These are phyloP conservation scores for Scheffersomyces illinoinensis DNA, from an alignment of 1,139 yeast species.

Conservation along the genomic window DNA sequence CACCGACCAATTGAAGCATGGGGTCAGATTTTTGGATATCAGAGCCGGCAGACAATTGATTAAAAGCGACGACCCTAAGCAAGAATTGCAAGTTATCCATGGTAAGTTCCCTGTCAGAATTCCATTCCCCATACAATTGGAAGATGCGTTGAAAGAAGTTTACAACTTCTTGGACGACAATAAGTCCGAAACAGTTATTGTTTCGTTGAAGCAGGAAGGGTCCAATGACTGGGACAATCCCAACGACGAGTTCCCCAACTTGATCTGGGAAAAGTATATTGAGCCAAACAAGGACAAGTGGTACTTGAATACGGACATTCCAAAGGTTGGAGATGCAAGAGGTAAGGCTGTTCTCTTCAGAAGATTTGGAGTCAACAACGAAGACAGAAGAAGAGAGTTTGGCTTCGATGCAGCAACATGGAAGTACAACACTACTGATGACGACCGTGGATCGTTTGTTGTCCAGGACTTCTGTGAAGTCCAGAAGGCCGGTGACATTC, in stretches of 20 bases:
- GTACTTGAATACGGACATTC: conserved; percentile 60
- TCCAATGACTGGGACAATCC: conserved; percentile 62
- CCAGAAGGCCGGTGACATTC: conserved; percentile 50
- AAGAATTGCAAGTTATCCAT: conserved; percentile 68
- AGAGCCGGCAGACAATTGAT: conserved; percentile 63
- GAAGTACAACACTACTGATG: conserved; percentile 66
- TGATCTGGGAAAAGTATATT: conserved; percentile 63
- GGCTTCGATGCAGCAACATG: conserved; percentile 74
- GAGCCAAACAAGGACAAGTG: conserved; percentile 54
- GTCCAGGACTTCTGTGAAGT: conserved; percentile 81
- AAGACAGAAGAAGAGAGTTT: conserved; percentile 42
- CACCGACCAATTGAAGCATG: conserved; percentile 64
- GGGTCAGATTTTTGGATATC: conserved; percentile 73
- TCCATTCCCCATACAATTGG: conserved; percentile 56
- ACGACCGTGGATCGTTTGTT: conserved; percentile 60
- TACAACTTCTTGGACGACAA: conserved; percentile 56
- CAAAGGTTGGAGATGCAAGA: conserved; percentile 60
- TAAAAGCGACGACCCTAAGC: conserved; percentile 46
- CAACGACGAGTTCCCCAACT: conserved; percentile 64
- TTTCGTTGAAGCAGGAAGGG: conserved; percentile 78
- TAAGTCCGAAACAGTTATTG: conserved; percentile 61
- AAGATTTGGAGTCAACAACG: conserved; percentile 63
- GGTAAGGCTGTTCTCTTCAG: conserved; percentile 70
- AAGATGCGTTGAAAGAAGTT: conserved; percentile 53
- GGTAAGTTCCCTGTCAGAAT: conserved; percentile 75